A percentile compares a stretch with the other conserved stretches of the same genome.
Evolutionary conservation across 2,329 filamentous ascomycete species (phyloP).

Genomic region (Neonectria neomacrospora): DNA sequence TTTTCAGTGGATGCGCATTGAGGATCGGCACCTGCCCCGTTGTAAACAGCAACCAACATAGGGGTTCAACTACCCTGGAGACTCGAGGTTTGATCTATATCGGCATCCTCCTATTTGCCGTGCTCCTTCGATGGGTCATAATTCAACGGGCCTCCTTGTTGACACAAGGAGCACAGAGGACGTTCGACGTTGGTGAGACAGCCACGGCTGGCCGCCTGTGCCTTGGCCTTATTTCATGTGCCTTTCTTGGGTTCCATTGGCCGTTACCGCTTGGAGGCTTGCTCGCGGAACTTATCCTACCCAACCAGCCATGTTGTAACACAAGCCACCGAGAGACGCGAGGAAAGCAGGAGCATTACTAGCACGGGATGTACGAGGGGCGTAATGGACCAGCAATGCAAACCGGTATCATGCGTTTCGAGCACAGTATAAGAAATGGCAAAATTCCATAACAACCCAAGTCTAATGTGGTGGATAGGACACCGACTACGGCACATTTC

Average conservation of each 20-base stretch:
- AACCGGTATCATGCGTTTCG: neutral
- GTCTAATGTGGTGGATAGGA: neutral
- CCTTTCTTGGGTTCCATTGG: slow-evolving; percentile 5
- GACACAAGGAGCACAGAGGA: neutral
- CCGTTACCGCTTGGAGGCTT: slow-evolving; percentile 2
- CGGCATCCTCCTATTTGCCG: neutral
- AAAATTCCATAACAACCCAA: neutral
- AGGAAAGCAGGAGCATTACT: neutral
- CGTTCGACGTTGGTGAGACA: slow-evolving; percentile 2
- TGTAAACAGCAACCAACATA: slow-evolving; percentile 22
- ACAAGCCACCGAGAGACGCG: slow-evolving; percentile 5
- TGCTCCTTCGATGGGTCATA: neutral
- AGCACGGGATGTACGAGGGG: neutral
- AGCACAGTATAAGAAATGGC: neutral
- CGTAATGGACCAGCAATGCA: too few species aligned
- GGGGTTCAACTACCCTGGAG: slow-evolving; percentile 25
- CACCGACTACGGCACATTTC: neutral
- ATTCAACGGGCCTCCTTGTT: neutral
- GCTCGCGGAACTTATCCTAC: neutral
- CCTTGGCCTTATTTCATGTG: slow-evolving; percentile 1
- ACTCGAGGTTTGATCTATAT: slow-evolving; percentile 20
- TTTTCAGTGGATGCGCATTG: slow-evolving; percentile 24
- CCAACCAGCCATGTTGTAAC: slow-evolving; percentile 10
- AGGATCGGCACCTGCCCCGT: slow-evolving; percentile 19
- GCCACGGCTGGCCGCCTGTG: neutral